These are phyloP conservation scores for Hymenoscyphus scutula DNA, from an alignment of 2,329 filamentous ascomycete species.

Conservation along the genomic window DNA sequence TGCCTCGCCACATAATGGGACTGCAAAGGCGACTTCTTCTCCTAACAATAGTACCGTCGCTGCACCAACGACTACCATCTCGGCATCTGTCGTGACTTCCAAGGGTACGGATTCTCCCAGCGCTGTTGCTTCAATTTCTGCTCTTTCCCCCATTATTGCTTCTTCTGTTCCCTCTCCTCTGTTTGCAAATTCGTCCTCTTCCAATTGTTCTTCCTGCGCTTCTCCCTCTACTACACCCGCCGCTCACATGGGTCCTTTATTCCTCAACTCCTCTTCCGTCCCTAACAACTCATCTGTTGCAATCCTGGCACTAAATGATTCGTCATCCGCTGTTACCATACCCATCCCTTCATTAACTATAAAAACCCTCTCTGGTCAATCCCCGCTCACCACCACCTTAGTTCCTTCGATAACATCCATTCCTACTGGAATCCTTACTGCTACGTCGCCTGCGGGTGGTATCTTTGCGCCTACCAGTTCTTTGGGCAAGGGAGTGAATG, in stretches of 20 bases:
- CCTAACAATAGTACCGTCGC: not conserved
- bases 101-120: not conserved
- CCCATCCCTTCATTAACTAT: not conserved
- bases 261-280: not conserved
- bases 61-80: too few relatives aligned
- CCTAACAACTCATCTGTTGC: not conserved
- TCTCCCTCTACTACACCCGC: not conserved
- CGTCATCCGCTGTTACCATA: not conserved
- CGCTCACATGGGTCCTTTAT: not conserved
- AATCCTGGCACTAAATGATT: not conserved
- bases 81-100: not conserved
- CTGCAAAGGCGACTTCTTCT: not conserved
- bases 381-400: not conserved
- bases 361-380: not conserved
- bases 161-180: too few relatives aligned
- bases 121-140: not conserved
- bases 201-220: not conserved
- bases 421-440: not conserved
- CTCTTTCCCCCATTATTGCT: too few relatives aligned
- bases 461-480: not conserved
- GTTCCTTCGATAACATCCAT: not conserved
- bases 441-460: not conserved
- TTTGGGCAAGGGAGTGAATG: not conserved
- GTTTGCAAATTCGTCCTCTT: too few relatives aligned
- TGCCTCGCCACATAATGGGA: not conserved